Conservation (phyloP, 2,329 filamentous ascomycete genomes). For the Tolypocladium paradoxum region DNA sequence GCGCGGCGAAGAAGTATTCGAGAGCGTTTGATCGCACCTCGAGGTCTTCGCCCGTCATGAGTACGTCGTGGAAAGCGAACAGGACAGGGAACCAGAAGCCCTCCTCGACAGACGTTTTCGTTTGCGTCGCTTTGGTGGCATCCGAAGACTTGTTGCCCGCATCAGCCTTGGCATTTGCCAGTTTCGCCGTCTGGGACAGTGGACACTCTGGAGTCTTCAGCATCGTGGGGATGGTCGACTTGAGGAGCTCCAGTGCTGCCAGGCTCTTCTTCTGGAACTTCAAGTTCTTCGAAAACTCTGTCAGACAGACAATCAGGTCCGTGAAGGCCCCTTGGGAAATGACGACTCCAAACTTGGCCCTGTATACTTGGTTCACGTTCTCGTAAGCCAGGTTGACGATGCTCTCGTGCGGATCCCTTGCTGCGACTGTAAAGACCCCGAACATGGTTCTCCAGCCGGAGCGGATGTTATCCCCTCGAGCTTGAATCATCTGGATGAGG, state of each 20-base stretch:
- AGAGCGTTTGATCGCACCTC: slow-evolving; percentile 86
- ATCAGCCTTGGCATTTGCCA: slow-evolving; percentile 26
- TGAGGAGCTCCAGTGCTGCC: slow-evolving; percentile 88
- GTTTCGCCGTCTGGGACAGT: slow-evolving; percentile 53
- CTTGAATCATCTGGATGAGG: slow-evolving; percentile 98
- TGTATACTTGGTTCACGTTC: slow-evolving; percentile 92
- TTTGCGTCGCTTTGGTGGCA: slow-evolving; percentile 44
- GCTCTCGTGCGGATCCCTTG: slow-evolving; percentile 82
- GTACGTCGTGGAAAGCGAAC: slow-evolving; percentile 95
- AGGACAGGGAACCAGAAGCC: slow-evolving; percentile 98
- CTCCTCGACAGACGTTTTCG: slow-evolving; percentile 82
- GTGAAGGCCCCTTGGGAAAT: slow-evolving; percentile 95
- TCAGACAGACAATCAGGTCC: slow-evolving; percentile 90
- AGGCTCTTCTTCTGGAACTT: slow-evolving; percentile 98
- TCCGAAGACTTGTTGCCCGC: slow-evolving; percentile 32
- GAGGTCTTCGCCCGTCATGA: slow-evolving; percentile 98
- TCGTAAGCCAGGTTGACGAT: slow-evolving; percentile 97
- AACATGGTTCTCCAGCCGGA: slow-evolving; percentile 99
- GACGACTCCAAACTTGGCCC: slow-evolving; percentile 87
- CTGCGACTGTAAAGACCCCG: slow-evolving; percentile 93
- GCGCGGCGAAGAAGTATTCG: slow-evolving; percentile 91
- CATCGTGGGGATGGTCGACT: slow-evolving; percentile 90
- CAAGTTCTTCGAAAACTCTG: slow-evolving; percentile 97
- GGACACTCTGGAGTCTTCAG: slow-evolving; percentile 92
- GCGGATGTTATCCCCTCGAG: slow-evolving; percentile 88